These are phyloP conservation scores for Clonostachys rhizophaga DNA, from an alignment of 2,329 filamentous ascomycete species.

Conservation along the genomic window DNA sequence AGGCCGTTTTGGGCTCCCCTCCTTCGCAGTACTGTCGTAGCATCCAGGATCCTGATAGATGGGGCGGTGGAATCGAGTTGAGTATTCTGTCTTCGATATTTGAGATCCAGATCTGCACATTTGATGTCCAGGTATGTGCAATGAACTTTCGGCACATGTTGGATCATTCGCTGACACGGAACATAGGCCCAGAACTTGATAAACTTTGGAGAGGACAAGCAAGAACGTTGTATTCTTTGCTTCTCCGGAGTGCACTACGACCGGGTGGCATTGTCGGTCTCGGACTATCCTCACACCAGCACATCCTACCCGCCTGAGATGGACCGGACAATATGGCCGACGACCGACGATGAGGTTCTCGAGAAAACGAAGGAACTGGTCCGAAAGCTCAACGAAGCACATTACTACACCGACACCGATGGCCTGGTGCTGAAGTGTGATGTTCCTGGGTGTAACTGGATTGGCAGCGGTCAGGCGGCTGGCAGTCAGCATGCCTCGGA, in stretches of 20 bases:
- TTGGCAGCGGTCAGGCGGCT: slow-evolving; percentile 61
- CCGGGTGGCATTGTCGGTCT: slow-evolving; percentile 71
- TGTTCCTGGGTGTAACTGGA: slow-evolving; percentile 54
- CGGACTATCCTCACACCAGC: slow-evolving; percentile 48
- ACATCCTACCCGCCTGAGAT: slow-evolving; percentile 63
- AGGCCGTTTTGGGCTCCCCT: slow-evolving; percentile 69
- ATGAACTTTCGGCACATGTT: neutral
- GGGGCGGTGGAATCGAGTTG: slow-evolving; percentile 91
- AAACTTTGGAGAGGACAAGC: slow-evolving; percentile 71
- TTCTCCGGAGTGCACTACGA: slow-evolving; percentile 96
- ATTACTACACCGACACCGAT: slow-evolving; percentile 88
- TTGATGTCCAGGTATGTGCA: slow-evolving; percentile 63
- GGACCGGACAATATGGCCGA: slow-evolving; percentile 60
- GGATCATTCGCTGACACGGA: neutral
- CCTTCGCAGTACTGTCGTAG: slow-evolving; percentile 75
- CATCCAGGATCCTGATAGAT: slow-evolving; percentile 76
- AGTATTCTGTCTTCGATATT: slow-evolving; percentile 82
- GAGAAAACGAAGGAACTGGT: slow-evolving; percentile 62
- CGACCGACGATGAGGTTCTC: slow-evolving; percentile 61
- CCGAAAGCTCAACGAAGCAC: slow-evolving; percentile 57
- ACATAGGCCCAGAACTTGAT: slow-evolving; percentile 25
- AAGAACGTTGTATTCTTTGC: slow-evolving; percentile 70
- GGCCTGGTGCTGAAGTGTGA: slow-evolving; percentile 78
- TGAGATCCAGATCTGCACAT: slow-evolving; percentile 77
- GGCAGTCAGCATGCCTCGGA: slow-evolving; percentile 57